Evolutionary conservation across 306 rosid species (phyloP), one percentile per base, ranked within the genome.

Genomic region (Casuarina glauca): DNA sequence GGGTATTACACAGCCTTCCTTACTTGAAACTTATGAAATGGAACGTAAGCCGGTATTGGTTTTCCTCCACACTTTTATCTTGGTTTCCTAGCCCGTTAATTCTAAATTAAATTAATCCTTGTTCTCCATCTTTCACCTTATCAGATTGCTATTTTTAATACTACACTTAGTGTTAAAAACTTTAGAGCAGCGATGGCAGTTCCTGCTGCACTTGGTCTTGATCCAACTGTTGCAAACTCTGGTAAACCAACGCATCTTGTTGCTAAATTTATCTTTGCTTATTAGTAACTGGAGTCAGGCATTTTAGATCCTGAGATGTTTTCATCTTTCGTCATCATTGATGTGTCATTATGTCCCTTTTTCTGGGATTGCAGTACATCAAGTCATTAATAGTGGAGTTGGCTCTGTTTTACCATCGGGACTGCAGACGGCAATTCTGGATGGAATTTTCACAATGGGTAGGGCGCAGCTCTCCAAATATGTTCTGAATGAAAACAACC

Each of bases 141-240:
- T 60, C 90, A 95, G 99, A 88, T 93, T 78, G 93, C 99, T 66
- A 57, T 85, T 79, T 88, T 88, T 83, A 95, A 95, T 85, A 89
- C 97, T 2, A 80, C 78, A 57, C 94, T 93, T 88, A 95, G 99
- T 69, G 66, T 93, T 67, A 85, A 89, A 80, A 92, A 92, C 89
- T 95, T 87, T 60, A 89, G 82, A 87, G 96, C 97, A 82, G 99
- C 99, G 72, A 91, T 95, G 99, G 88, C 88, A 74, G 97, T 95
- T 83, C 99, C 97, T 63, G 84, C 96, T 63, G 87, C 97, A 62
- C 97, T 95, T 73, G 97, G 99, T 86, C 93, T 95, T 61, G 86
- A 88, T 85, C 99, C 97, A 70, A 86, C 88, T 54, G 69, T 92
- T 85, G 99, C 99, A 82, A 93, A 93, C 76, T 87, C 93, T 38